Evolutionary conservation across 257 asterid genomes (phyloP), one percentile per base, ranked within the genome.

Genomic region (Gentiana macrophylla): DNA sequence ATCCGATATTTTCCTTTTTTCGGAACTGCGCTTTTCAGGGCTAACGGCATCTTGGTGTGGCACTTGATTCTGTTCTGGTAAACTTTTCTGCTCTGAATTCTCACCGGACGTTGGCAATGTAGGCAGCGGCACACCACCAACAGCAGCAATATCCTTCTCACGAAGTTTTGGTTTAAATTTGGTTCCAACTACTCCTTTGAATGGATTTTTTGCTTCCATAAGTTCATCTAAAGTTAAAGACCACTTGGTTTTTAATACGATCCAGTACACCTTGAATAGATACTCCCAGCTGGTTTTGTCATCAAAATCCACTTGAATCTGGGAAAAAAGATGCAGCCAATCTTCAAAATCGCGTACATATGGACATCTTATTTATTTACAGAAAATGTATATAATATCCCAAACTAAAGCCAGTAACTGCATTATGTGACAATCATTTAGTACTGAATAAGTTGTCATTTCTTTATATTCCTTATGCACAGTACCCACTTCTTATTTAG

Each of bases 181-280:
- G 51, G 61, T 64, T 24, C 75, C 38, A 63, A 60, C 62, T 11
- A 60, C 69, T 52, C 59, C 79, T 52, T 63, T 78, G 73, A 72
- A 70, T 6, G 86, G 91, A 2, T 65, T 73, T 67, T 72, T 77
- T 62, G 94, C 95, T 74, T 71, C 82, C 35, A 67, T 72, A 50
- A 89, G 89, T 72, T 89, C 95, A 50, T 55, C 53, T 35, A 80
- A 50, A 15, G 86, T 85, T 63, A 89, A 66, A 0, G 86, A 85
- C 52, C 85, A 69, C 63, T 76, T 76, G 49, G 75, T 87, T 67
- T 77, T 85, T 68, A 89, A 67, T 64, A 38, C 49, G 62, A 77
- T 69, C 97, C 97, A 89, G 66, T 89, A 89, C 62, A 80, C 72
- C 73, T 89, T 85, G 73, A 89, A 89, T 63, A 89, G 94, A 79